Base-by-base conservation (phyloP, 2,329 filamentous ascomycete species). In the Sclerotinia spermophila region DNA sequence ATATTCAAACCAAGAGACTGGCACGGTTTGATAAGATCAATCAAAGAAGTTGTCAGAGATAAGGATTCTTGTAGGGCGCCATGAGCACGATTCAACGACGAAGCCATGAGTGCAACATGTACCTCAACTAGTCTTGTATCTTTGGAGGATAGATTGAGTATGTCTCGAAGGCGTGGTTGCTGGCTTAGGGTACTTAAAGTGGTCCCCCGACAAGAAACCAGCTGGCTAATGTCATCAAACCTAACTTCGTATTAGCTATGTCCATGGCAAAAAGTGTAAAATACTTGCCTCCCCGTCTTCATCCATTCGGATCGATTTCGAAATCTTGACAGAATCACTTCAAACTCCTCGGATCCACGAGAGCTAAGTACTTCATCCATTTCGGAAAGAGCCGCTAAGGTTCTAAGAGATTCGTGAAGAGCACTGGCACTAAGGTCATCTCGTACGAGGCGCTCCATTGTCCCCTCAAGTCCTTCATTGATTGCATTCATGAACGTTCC, bases 11-110 rank as follows among this genome's bases (percentile, higher is more conserved):
- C 92, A n/a, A 93, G 81, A 0, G 87, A 83, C 72, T 86, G 85
- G 78, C 92, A 96, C 5, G 89, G 83, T 8, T 84, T 79, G n/a
- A 94, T 87, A 38, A 98, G 85, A 69, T 92, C 89, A 19, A 89
- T 92, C n/a, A 99, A 84, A 38, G 91, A 89, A 3, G 94, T 96
- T 19, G 94, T 92, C 19, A 94, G 88, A 73, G 94, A 94, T 38
- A 99, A 82, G 0, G 94, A 95, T 76, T 97, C 94, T 78, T 98
- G 94, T 2, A 92, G 86, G 5, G 91, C 91, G 72, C 90, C 90
- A 76, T 97, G 94, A 73, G 89, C 90, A 60, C 94, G 88, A 75
- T 92, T 92, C 35, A 97, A 86, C 7, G 85, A 84, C 0, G 95
- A 91, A 10, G 93, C 91, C 59, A 90, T 84, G 4, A 97, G 83